Base-by-base conservation (phyloP, 306 rosid species). In the Abrus pulchellus region DNA sequence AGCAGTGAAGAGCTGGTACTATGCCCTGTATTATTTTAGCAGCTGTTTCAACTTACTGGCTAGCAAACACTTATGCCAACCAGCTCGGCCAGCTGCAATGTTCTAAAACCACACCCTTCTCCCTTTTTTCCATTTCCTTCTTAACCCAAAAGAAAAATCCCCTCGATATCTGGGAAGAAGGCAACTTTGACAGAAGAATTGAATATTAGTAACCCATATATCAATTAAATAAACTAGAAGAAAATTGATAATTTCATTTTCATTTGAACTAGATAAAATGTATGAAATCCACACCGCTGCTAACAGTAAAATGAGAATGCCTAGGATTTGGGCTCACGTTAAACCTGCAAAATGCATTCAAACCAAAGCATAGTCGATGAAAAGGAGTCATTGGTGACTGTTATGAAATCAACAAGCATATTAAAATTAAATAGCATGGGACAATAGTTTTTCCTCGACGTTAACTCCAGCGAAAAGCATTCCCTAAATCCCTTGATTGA, bases 21-120 rank as follows among this genome's bases (percentile, higher is more conserved):
- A 88, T 61, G 90, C 90, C 76, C 50, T 14, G 6, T 74, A 64
- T 89, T 33, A 84, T 63, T 87, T 80, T 61, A 71, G 98, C 98
- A 92, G 92, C 97, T 85, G 93, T 62, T 77, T 75, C 69, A 80
- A 90, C 97, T 94, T 94, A 86, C 94, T 83, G 94, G 83, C 74
- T 50, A 2, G 86, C 90, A 82, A 83, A 70, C 61, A 85, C 89
- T 90, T 30, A 7, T 70, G 90, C 88, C 85, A 89, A 77, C 77
- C 98, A 88, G 89, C 90, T 91, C 92, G 93, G 97, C 94, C 94
- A 88, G 90, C 95, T 86, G 94, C 97, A 59, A 45, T 30, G 36
- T 29, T 49, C 20, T 73, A 62, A 54, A 60, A 36, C 53, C 80
- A 44, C 55, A 48, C 10, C 63, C 76, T 34, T 32, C 66, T 14